These are phyloP conservation scores for Nitzschia sp. DNA, from an alignment of 108 stramenopile genomes.

Conservation along the genomic window DNA sequence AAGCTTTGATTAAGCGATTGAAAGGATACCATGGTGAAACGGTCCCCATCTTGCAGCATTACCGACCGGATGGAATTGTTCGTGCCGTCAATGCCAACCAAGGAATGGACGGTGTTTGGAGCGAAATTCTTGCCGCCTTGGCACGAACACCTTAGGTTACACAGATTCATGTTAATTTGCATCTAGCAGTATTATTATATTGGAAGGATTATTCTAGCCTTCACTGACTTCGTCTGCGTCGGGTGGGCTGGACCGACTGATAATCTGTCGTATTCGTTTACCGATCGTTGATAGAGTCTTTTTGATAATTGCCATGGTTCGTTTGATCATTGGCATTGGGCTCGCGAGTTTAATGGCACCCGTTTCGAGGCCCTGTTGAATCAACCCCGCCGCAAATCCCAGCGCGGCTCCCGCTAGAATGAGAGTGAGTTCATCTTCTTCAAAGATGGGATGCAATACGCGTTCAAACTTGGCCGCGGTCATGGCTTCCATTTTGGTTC, in stretches of 20 bases:
- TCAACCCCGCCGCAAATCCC: constrained; percentile 86
- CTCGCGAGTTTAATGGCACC: constrained; percentile 40
- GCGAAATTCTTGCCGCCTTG: constrained; percentile 73
- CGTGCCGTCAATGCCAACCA: constrained; percentile 91
- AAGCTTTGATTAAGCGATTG: constrained; percentile 90
- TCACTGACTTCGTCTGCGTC: no score
- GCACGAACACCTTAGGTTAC: constrained; percentile 41
- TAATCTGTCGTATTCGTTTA: neutral
- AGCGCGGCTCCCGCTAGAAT: constrained; percentile 92
- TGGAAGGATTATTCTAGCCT: no score
- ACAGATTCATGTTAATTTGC: neutral
- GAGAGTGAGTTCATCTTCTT: constrained; percentile 95
- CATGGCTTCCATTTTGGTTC: constrained; percentile 86
- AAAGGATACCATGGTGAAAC: constrained; percentile 95
- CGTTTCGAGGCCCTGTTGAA: constrained; percentile 85
- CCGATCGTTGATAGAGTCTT: neutral
- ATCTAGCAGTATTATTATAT: neutral
- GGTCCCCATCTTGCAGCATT: constrained; percentile 94
- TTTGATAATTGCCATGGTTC: neutral
- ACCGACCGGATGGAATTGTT: constrained; percentile 85
- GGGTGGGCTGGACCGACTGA: neutral
- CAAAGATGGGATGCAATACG: constrained; percentile 93
- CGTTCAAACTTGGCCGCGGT: constrained; percentile 89
- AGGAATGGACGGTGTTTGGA: constrained; percentile 88
- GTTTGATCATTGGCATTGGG: constrained; percentile 7